Evolutionary conservation across 2,329 filamentous ascomycete genomes (phyloP), one percentile per base, ranked within the genome.

Genomic region (Epichloe glyceriae): DNA sequence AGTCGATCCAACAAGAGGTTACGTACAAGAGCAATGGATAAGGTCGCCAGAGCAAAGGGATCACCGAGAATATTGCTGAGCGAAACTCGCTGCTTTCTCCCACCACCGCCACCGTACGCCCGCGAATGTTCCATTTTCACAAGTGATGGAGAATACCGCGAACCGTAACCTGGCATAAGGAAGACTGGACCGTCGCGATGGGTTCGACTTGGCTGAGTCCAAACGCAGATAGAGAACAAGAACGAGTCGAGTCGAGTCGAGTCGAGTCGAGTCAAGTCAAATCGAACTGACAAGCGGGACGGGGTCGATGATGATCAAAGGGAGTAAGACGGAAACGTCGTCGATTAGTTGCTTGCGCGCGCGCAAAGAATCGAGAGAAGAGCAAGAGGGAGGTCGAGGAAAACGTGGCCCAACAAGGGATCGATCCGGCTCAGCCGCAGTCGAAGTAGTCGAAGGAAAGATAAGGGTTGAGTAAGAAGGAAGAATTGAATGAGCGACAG

Each of bases 41-140:
- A 81, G 37, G 93, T 97, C 50, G 90, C 89, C 54, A 98, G 79
- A 53, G 91, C 90, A 69, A 98, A 97, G 5, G 93, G 93, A 70
- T 98, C 91, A 61, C 93, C 93, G 54, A 96, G 77, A 61, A 98
- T 89, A 70, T 96, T 94, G 65, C 86, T 86, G 68, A 90, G 69
- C 7, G 52, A 53, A 17, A 51, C 20, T 42, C 52, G 85, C 68
- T 95, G 85, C 68, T 95, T 83, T 62, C 76, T 73, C 65, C 74
- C 71, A 17, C 7, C 47, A 34, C 47, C 45, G 63, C 77, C 73
- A 63, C 72, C 73, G 63, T 82, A 78, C 58, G 62, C 71, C 64
- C 79, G 75, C 58, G 78, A 78, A 66, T 80, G 75, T 74, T 89
- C 85, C 85, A 88, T 88, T 82, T 88, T 89, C 70, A 73, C 75